Evolutionary conservation across 2,329 filamentous ascomycete species (phyloP).

Genomic region (Fonsecaea monophora): DNA sequence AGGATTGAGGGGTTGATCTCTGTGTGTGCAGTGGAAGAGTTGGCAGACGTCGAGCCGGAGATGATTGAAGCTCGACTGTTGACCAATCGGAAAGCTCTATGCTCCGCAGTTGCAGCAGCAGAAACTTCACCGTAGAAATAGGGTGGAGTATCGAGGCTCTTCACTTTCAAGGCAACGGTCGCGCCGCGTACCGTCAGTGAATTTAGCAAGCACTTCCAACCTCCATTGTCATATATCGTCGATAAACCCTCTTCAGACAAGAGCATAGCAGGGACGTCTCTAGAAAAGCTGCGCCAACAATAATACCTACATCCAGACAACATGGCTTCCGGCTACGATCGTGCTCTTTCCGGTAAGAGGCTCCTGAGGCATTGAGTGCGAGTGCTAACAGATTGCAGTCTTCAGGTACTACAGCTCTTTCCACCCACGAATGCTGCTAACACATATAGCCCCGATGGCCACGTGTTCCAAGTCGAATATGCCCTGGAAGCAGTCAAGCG

Average conservation of each 20-base stretch:
- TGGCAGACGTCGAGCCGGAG: conserved; percentile 14
- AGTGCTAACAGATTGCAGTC: conserved; percentile 42
- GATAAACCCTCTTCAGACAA: not conserved
- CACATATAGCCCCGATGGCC: conserved; percentile 85
- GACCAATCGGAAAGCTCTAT: conserved; percentile 24
- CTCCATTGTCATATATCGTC: conserved; percentile 5
- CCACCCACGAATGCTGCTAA: conserved; percentile 51
- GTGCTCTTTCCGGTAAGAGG: conserved; percentile 91
- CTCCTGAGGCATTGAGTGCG: conserved; percentile 2
- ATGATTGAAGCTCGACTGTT: conserved; percentile 21
- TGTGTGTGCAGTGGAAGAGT: conserved; percentile 5
- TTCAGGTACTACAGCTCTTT: conserved; percentile 40
- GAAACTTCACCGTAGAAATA: conserved; percentile 17
- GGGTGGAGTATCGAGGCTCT: conserved; percentile 11
- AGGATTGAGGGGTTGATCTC: not conserved
- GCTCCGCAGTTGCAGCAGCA: not conserved
- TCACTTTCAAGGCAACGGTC: conserved; percentile 27
- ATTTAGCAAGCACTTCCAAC: conserved; percentile 15
- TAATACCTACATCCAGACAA: conserved; percentile 26
- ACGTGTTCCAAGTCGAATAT: conserved; percentile 99
- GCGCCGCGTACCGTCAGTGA: conserved; percentile 19
- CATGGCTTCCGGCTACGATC: conserved; percentile 97
- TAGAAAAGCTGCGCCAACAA: not conserved
- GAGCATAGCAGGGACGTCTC: not conserved
- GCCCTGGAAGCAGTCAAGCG: conserved; percentile 97